These are phyloP conservation scores for Nemania bipapillata DNA, from an alignment of 2,329 filamentous ascomycete species.

Conservation along the genomic window DNA sequence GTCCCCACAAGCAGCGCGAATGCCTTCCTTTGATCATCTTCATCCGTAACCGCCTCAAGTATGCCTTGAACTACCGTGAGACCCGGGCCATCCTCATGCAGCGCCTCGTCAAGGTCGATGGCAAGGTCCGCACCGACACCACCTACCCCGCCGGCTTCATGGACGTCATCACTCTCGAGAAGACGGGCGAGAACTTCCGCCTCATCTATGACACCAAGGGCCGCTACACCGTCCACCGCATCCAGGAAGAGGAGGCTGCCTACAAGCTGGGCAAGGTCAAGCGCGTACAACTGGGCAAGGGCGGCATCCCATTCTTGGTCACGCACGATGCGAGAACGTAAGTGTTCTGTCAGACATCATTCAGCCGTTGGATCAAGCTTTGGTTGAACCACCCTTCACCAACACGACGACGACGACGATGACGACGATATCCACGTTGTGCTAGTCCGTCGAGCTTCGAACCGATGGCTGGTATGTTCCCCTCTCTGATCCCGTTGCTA, in stretches of 20 bases:
- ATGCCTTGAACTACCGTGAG: conserved; percentile 98
- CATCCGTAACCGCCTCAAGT: conserved; percentile 97
- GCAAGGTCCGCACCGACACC: conserved; percentile 98
- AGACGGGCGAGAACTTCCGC: conserved; percentile 99
- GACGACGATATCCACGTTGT: conserved; percentile 36
- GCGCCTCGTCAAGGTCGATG: conserved; percentile 99
- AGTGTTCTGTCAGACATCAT: conserved; percentile 94
- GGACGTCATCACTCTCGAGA: conserved; percentile 99
- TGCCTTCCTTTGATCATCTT: conserved; percentile 99
- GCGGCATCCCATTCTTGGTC: conserved; percentile 99
- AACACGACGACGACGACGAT: conserved; percentile 31
- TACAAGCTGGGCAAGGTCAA: conserved; percentile 99
- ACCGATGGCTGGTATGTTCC: conserved; percentile 67
- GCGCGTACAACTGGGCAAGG: conserved; percentile 98
- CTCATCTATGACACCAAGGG: conserved; percentile 99
- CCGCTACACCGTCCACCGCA: conserved; percentile 99
- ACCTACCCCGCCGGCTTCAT: conserved; percentile 99
- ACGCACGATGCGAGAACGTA: conserved; percentile 99
- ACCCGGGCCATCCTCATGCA: conserved; percentile 98
- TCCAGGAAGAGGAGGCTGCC: conserved; percentile 97
- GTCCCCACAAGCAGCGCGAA: conserved; percentile 99
- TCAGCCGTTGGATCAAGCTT: conserved; percentile 99
- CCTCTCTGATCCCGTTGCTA: conserved; percentile 53
- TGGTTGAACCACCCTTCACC: conserved; percentile 70
- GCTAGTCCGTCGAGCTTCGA: conserved; percentile 53